Evolutionary conservation across 768 basidiomycete species (phyloP).

Genomic region (Tephrocybe rancida): DNA sequence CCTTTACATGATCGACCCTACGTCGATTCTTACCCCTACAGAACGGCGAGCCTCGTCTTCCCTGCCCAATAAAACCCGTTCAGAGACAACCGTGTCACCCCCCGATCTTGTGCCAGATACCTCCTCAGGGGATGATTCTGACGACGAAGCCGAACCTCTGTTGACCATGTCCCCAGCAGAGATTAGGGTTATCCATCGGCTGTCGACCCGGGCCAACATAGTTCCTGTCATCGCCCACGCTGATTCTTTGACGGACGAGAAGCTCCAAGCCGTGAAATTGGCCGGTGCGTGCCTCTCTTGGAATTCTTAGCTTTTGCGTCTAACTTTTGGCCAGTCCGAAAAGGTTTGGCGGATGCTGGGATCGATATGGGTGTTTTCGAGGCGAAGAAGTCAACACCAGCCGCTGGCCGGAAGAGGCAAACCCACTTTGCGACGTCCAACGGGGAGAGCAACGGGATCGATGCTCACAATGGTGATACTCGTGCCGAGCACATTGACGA

Average conservation of each 20-base stretch:
- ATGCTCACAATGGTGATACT: slow-evolving; percentile 27
- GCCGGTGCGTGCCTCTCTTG: slow-evolving; percentile 40
- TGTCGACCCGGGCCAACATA: slow-evolving; percentile 75
- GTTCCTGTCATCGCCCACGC: slow-evolving; percentile 81
- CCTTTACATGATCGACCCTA: slow-evolving; percentile 85
- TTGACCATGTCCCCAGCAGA: slow-evolving; percentile 78
- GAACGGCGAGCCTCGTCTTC: slow-evolving; percentile 52
- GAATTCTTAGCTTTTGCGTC: slow-evolving; percentile 3
- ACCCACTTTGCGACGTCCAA: slow-evolving; percentile 35
- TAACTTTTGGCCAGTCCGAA: slow-evolving; percentile 45
- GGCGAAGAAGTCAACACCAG: slow-evolving; percentile 29
- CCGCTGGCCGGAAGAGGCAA: slow-evolving; percentile 34
- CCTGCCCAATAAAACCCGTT: slow-evolving; percentile 56
- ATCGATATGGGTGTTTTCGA: slow-evolving; percentile 82
- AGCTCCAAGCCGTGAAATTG: slow-evolving; percentile 66
- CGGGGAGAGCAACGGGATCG: slow-evolving; percentile 21
- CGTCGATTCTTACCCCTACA: slow-evolving; percentile 60
- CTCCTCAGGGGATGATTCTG: slow-evolving; percentile 50
- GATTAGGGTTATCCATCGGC: slow-evolving; percentile 75
- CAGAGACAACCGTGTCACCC: slow-evolving; percentile 67
- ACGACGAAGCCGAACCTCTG: slow-evolving; percentile 48
- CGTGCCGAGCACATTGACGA: slow-evolving; percentile 35
- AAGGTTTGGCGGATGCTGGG: slow-evolving; percentile 63
- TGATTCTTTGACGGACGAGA: slow-evolving; percentile 84
- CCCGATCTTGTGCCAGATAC: slow-evolving; percentile 60